Percentiles rank a stretch among this genome's conserved stretches.
Conservation (phyloP, 2,329 filamentous ascomycete genomes). For the Helotiales sp. region DNA sequence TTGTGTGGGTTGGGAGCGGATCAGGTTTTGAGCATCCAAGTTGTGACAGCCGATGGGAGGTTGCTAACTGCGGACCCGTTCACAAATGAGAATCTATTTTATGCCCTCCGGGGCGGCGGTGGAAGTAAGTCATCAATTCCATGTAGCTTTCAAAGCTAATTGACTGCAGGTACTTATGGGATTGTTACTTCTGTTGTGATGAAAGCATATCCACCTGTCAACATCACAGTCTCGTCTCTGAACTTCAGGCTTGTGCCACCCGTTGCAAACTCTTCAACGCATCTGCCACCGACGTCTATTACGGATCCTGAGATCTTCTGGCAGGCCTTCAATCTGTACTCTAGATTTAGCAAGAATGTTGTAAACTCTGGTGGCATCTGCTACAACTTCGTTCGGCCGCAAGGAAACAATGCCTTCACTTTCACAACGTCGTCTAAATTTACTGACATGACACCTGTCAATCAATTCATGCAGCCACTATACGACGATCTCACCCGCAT, state of each 20-base stretch:
- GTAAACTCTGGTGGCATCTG: not conserved
- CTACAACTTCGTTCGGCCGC: not conserved
- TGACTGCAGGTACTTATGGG: not conserved
- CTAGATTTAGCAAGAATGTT: not conserved
- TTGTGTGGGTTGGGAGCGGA: not conserved
- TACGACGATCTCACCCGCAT: not conserved
- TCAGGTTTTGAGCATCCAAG: constrained; percentile 1
- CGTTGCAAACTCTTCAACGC: not conserved
- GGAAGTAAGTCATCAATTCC: not conserved
- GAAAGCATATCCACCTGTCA: not conserved
- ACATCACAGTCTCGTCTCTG: not conserved
- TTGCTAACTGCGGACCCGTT: constrained; percentile 3
- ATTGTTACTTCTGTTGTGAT: not conserved
- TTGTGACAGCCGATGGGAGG: not conserved
- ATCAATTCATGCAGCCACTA: not conserved
- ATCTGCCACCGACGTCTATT: constrained; percentile 8
- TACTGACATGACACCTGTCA: not conserved
- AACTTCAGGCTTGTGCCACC: not conserved
- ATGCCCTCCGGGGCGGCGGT: not conserved
- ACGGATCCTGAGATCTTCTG: constrained; percentile 36
- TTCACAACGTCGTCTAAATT: not conserved
- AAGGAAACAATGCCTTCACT: not conserved
- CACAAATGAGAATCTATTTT: not conserved
- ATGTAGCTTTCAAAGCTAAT: not conserved
- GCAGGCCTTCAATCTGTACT: not conserved